Percentiles rank a stretch among this genome's conserved stretches.
phyloP scores from a whole-genome alignment of 352 stramenopile genomes.

The Globisporangium nunn region DNA sequence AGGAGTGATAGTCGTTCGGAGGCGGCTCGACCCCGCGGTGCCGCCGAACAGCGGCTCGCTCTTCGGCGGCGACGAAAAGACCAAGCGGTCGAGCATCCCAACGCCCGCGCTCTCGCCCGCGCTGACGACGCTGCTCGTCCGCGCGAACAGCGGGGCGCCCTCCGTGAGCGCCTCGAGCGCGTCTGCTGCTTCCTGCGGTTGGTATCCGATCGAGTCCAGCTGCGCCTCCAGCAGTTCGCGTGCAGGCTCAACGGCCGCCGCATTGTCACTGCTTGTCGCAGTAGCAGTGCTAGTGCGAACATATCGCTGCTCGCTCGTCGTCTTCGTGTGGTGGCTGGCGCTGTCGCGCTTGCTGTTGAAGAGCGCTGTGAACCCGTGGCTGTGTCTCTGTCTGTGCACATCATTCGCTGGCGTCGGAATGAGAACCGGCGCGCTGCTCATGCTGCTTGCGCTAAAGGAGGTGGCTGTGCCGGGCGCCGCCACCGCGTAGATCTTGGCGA shows the following conservation, averaged over 20 bases:
- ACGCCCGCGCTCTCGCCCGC: conserved; percentile 4
- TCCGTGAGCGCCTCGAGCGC: conserved; percentile 33
- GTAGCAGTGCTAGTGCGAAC: conserved; percentile 3
- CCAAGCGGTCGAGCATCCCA: conserved; percentile 13
- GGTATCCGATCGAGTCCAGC: conserved; percentile 47
- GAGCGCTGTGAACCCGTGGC: not conserved
- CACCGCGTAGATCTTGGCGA: conserved; percentile 70
- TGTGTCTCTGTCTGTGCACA: conserved; percentile 4
- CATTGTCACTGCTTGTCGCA: not conserved
- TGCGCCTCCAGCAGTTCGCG: conserved; percentile 35
- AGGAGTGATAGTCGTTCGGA: not conserved
- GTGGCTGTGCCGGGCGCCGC: conserved; percentile 2
- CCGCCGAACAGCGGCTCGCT: conserved; percentile 15
- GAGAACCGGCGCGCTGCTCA: not conserved
- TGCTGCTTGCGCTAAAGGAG: too few species aligned
- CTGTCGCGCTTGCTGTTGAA: conserved; percentile 1
- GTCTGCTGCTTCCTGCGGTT: conserved; percentile 21
- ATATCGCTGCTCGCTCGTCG: not conserved
- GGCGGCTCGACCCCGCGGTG: not conserved
- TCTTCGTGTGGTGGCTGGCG: conserved; percentile 6
- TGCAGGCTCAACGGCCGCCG: conserved; percentile 19
- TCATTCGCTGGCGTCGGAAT: not conserved
- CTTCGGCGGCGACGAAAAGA: conserved; percentile 24
- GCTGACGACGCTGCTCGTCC: not conserved
- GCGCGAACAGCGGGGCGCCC: conserved; percentile 6